phyloP scores from a whole-genome alignment of 2,329 filamentous ascomycete species.

The Chrysoporthe deuterocubensis region DNA sequence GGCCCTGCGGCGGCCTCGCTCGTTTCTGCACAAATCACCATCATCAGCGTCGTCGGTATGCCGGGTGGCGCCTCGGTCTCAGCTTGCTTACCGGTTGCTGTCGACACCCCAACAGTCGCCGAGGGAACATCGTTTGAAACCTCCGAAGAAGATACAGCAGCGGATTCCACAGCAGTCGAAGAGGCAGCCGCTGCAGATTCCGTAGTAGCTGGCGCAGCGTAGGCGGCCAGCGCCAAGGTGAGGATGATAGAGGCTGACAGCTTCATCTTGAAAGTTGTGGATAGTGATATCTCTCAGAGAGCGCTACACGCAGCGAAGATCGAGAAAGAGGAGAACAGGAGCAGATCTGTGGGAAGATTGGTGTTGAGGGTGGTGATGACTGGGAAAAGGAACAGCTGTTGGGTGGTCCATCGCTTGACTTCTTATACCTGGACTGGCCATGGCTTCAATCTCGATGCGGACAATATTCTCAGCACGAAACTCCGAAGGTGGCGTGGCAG shows the following conservation, averaged over 20 bases:
- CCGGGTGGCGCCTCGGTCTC: background rate
- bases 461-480: background rate
- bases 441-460: background rate
- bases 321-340: background rate
- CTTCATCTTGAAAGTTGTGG: conserved; percentile 14
- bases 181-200: background rate
- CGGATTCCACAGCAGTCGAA: background rate
- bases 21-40: conserved; percentile 8
- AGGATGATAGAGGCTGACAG: conserved; percentile 12
- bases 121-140: background rate
- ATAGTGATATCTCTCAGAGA: background rate
- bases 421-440: background rate
- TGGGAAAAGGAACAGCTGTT: background rate
- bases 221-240: conserved; percentile 18
- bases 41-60: conserved; percentile 11
- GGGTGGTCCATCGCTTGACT: background rate
- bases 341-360: background rate
- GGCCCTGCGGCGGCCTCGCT: background rate
- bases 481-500: background rate
- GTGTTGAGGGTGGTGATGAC: background rate
- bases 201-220: conserved; percentile 10
- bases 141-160: background rate
- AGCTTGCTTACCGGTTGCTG: too few species aligned
- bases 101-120: background rate
- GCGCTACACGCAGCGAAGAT: background rate